Percentiles rank a stretch among this genome's conserved stretches.
These are phyloP conservation scores for Volvox reticuliferus DNA, from an alignment of 139 green algal species.

Conservation along the genomic window DNA sequence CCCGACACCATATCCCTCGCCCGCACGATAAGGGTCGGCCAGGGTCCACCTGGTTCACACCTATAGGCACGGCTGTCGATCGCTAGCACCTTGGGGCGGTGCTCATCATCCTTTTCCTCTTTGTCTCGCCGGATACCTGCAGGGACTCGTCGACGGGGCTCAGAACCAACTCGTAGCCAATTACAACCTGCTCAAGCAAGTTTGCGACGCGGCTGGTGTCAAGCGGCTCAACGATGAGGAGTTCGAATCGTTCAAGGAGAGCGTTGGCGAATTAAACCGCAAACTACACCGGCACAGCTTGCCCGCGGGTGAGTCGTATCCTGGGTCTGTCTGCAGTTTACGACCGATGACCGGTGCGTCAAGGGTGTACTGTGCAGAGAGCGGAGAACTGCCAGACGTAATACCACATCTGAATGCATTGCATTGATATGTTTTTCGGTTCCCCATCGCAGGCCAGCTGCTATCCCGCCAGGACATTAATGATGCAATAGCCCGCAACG, in stretches of 20 bases:
- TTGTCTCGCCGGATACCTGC: too few relatives aligned
- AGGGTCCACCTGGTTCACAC: too few relatives aligned
- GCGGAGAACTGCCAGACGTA: too few relatives aligned
- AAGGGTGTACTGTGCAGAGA: background rate
- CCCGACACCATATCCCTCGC: too few relatives aligned
- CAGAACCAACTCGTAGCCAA: too few relatives aligned
- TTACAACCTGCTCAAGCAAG: too few relatives aligned
- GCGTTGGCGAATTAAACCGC: constrained; percentile 25
- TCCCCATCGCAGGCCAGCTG: constrained; percentile 16
- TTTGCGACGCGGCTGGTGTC: constrained; percentile 3
- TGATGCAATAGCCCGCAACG: background rate
- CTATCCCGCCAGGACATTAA: constrained; percentile 31
- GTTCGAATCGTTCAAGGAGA: constrained; percentile 12
- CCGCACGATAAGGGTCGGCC: too few relatives aligned
- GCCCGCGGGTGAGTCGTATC: background rate
- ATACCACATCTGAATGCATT: background rate
- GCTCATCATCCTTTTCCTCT: too few relatives aligned
- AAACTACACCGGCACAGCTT: constrained; percentile 14
- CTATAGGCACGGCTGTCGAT: too few relatives aligned
- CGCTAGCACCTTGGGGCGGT: too few relatives aligned
- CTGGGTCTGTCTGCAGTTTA: background rate
- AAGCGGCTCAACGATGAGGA: background rate
- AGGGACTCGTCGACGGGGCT: too few relatives aligned
- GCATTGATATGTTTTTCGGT: background rate
- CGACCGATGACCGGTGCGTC: background rate